These are phyloP conservation scores for Durotheca rogersii DNA, from an alignment of 495 filamentous ascomycete species.

Conservation along the genomic window DNA sequence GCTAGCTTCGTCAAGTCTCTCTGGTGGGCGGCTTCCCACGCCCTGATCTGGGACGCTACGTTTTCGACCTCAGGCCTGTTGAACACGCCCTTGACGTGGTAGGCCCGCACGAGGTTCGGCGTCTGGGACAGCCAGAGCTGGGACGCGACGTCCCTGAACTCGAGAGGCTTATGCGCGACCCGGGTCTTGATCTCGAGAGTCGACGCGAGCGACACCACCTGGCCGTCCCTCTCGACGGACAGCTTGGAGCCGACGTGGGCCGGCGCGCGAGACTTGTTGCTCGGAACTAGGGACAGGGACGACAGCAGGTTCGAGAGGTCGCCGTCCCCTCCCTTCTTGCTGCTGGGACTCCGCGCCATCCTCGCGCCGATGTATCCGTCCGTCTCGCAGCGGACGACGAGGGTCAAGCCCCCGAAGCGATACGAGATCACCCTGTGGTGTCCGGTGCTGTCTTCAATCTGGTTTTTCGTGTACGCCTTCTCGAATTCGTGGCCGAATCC, in stretches of 20 bases:
- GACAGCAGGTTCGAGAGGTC: slow-evolving; percentile 31
- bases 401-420: slow-evolving; percentile 43
- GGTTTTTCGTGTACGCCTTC: slow-evolving; percentile 47
- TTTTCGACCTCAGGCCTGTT: slow-evolving; percentile 39
- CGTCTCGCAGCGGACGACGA: slow-evolving; percentile 50
- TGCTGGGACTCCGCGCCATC: not conserved
- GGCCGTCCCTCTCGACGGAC: slow-evolving; percentile 38
- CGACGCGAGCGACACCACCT: slow-evolving; percentile 35
- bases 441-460: slow-evolving; percentile 44
- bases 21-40: slow-evolving; percentile 45
- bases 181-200: slow-evolving; percentile 56
- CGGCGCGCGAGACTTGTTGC: not conserved
- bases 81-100: slow-evolving; percentile 48
- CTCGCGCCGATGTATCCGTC: slow-evolving; percentile 43
- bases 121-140: slow-evolving; percentile 57
- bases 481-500: slow-evolving; percentile 53
- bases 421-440: slow-evolving; percentile 53
- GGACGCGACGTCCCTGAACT: slow-evolving; percentile 40
- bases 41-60: slow-evolving; percentile 36
- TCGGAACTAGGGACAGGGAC: slow-evolving; percentile 34
- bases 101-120: slow-evolving; percentile 50
- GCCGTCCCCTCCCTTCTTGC: slow-evolving; percentile 14
- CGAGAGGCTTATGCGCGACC: slow-evolving; percentile 37
- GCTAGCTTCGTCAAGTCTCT: slow-evolving; percentile 37
- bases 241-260: slow-evolving; percentile 32